These are phyloP conservation scores for Myochromella boudieri DNA, from an alignment of 768 basidiomycete genomes.

Conservation along the genomic window DNA sequence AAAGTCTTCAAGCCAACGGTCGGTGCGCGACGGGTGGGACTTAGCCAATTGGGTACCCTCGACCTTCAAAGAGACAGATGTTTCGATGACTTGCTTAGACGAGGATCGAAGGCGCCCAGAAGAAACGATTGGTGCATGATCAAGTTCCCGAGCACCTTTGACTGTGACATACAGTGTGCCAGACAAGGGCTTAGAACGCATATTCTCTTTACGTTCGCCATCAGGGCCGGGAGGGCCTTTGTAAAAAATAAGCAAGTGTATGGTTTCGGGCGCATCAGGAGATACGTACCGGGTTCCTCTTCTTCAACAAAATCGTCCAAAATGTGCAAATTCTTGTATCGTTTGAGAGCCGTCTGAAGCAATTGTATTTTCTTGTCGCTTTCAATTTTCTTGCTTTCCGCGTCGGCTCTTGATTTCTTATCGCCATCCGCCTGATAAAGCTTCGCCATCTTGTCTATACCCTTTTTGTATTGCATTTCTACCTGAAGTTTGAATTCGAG, in stretches of 20 bases:
- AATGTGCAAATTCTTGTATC: conserved; percentile 95
- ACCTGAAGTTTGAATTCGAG: conserved; percentile 99
- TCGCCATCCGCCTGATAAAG: conserved; percentile 96
- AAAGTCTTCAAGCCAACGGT: conserved; percentile 98
- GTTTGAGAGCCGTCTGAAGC: conserved; percentile 85
- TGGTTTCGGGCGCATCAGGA: background rate
- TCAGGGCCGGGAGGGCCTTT: conserved; percentile 56
- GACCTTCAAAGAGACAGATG: conserved; percentile 91
- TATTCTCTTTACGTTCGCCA: conserved; percentile 88
- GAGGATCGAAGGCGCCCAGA: conserved; percentile 64
- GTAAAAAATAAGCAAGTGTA: conserved; percentile 12
- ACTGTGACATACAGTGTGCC: conserved; percentile 90
- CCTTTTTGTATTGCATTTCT: conserved; percentile 96
- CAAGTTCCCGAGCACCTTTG: conserved; percentile 89
- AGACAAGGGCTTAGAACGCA: conserved; percentile 91
- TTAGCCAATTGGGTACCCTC: conserved; percentile 93
- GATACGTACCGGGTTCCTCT: conserved; percentile 64
- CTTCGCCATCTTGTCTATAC: conserved; percentile 99
- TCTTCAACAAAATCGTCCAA: conserved; percentile 89
- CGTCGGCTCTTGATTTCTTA: conserved; percentile 91
- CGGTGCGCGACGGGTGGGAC: conserved; percentile 90
- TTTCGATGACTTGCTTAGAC: conserved; percentile 79
- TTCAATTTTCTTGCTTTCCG: conserved; percentile 91
- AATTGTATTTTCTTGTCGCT: conserved; percentile 97
- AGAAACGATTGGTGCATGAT: conserved; percentile 81